A percentile compares a stretch with the other conserved stretches of the same genome.
These are phyloP conservation scores for Solanum sitiens DNA, from an alignment of 257 asterid genomes.

Conservation along the genomic window DNA sequence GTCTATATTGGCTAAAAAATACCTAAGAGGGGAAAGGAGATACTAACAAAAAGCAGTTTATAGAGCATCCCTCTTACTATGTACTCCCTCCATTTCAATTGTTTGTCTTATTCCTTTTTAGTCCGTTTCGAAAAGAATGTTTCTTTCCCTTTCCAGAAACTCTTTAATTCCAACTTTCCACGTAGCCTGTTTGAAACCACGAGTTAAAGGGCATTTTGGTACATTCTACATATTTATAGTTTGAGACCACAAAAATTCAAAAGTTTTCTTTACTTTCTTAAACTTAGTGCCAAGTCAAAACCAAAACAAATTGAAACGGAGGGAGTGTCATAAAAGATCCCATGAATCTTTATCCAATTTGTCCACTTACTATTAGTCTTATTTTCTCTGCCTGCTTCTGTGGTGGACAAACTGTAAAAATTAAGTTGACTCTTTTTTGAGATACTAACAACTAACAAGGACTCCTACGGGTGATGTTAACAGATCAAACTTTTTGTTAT, in stretches of 20 bases:
- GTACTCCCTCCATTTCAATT: too few species aligned
- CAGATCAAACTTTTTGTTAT: neutral
- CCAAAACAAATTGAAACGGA: neutral
- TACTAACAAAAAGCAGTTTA: neutral
- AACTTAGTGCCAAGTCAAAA: neutral
- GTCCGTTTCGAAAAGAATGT: neutral
- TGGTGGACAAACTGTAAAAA: neutral
- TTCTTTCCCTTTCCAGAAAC: neutral
- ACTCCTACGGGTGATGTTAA: neutral
- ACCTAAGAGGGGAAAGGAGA: neutral
- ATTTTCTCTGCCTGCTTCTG: neutral
- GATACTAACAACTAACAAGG: neutral
- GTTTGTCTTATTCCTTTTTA: neutral
- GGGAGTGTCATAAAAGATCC: neutral
- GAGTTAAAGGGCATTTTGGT: neutral
- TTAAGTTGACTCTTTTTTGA: neutral
- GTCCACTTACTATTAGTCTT: neutral
- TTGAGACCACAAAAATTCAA: neutral
- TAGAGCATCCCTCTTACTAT: neutral
- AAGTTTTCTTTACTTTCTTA: neutral
- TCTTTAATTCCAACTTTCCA: neutral
- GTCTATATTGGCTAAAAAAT: neutral
- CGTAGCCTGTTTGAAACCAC: neutral
- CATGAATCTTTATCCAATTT: neutral
- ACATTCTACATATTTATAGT: neutral